Base-by-base conservation (phyloP, 169 alveolate species). In the Babesia gibsoni region DNA sequence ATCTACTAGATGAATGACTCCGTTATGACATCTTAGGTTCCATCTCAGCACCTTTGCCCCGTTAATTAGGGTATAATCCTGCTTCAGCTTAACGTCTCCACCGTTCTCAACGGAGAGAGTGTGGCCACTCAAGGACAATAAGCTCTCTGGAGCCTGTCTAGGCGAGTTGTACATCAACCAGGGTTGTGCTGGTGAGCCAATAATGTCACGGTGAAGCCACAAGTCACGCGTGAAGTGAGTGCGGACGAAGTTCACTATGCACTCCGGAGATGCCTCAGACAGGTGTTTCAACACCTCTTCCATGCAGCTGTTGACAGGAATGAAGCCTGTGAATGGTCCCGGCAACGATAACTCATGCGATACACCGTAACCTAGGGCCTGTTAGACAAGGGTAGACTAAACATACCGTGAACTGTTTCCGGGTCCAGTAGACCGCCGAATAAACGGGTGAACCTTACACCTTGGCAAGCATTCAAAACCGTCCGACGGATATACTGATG, bases 251-350 rank as follows among this genome's bases (percentile, higher is more conserved):
- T 88, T 87, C 25, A 64, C 48, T 27, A 88, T 52, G 16, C 80
- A 59, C 12, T 64, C 81, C 23, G 53, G 35, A 50, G 49, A 18
- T 20, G 57, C 18, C 9, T 52, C 67, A 50, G 67, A 75, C 45
- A 83, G 57, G 20, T 42, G 52, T 22, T 68, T 33, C 46, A 86
- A 52, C 23, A 77, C 37, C 54, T 73, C 66, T 29, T 50, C 14
- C 67, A 88, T 50, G 45, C 88, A 84, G 23, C 70, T 84, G 43
- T 80, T 46, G 23, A 87, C 66, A 2, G 92, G 92, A 35, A 88
- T 70, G 68, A 88, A 88, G 42, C 91, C 92, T 8, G 92, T 88
- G 49, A 73, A 88, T 4, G 92, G 92, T 14, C 92, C 92, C 9
- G 89, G 90, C 52, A 83, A 59, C 22, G 92, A 88, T 18, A 88